Evolutionary conservation across 345 rosid species (phyloP).

Genomic region (Carallia brachiata): DNA sequence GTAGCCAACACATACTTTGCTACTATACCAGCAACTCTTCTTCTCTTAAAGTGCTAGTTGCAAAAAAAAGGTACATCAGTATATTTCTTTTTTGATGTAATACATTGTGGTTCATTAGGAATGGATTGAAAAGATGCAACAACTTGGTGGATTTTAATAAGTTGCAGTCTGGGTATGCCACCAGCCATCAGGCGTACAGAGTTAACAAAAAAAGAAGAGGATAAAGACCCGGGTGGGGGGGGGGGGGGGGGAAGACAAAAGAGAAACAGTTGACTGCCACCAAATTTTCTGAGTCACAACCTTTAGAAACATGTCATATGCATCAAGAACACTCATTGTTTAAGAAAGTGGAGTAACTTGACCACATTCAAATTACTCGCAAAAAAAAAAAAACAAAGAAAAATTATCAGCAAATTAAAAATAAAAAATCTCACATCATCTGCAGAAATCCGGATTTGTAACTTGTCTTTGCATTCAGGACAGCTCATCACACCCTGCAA

Average conservation of each 20-base stretch:
- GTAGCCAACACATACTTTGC: background rate
- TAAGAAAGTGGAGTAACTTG: slow-evolving; percentile 5
- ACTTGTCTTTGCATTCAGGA: slow-evolving; percentile 83
- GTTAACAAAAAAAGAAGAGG: background rate
- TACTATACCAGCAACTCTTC: background rate
- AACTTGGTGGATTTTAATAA: no score
- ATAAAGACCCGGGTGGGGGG: background rate
- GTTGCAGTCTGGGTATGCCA: background rate
- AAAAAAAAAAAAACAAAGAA: background rate
- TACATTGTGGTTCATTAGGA: background rate
- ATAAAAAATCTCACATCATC: slow-evolving; percentile 75
- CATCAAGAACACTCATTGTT: no score
- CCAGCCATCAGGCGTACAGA: background rate
- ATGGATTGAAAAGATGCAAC: background rate
- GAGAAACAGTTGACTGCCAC: no score
- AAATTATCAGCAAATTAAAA: background rate
- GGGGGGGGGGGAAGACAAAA: no score
- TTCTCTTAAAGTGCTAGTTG: background rate
- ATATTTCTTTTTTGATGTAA: no score
- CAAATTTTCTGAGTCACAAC: background rate
- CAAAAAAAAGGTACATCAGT: background rate
- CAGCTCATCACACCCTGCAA: slow-evolving; percentile 90
- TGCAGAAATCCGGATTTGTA: slow-evolving; percentile 83
- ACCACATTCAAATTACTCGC: background rate
- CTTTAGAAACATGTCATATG: background rate